Conservation (phyloP, 768 basidiomycete genomes). For the Kwoniella sp. region DNA sequence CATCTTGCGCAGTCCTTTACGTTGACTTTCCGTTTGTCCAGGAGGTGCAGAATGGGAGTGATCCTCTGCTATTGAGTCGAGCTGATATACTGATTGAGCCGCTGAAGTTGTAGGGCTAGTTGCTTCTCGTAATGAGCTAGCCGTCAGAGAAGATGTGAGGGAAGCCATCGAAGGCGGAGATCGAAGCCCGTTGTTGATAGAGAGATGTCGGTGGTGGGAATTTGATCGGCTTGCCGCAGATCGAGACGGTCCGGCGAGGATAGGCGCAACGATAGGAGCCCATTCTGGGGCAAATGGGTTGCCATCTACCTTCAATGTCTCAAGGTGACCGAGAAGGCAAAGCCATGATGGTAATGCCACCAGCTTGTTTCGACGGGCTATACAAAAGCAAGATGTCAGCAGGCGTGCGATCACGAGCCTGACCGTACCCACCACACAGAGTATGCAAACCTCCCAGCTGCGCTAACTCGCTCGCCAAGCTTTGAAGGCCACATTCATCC, state of each 20-base stretch:
- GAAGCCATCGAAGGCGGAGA: conserved; percentile 27
- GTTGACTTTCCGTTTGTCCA: conserved; percentile 3
- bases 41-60: conserved; percentile 30
- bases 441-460: conserved; percentile 81
- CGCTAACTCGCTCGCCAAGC: conserved; percentile 73
- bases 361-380: conserved; percentile 83
- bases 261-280: conserved; percentile 82
- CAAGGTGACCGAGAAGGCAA: conserved; percentile 76
- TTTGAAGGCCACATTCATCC: conserved; percentile 80
- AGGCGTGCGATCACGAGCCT: not conserved
- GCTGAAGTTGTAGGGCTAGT: conserved; percentile 27
- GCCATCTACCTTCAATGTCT: conserved; percentile 86
- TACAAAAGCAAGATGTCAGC: conserved; percentile 54
- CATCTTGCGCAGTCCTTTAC: conserved; percentile 39
- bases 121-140: conserved; percentile 30
- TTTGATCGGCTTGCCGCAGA: conserved; percentile 1
- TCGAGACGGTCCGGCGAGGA: conserved; percentile 61
- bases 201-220: conserved; percentile 20
- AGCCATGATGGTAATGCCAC: conserved; percentile 92
- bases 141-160: conserved; percentile 27
- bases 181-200: conserved; percentile 22
- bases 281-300: conserved; percentile 96
- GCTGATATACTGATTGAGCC: conserved; percentile 26
- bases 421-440: conserved; percentile 46
- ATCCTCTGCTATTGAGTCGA: conserved; percentile 38